Conservation (phyloP, 202 grass and related monocot genomes). For the Tripidium arundinaceum region DNA sequence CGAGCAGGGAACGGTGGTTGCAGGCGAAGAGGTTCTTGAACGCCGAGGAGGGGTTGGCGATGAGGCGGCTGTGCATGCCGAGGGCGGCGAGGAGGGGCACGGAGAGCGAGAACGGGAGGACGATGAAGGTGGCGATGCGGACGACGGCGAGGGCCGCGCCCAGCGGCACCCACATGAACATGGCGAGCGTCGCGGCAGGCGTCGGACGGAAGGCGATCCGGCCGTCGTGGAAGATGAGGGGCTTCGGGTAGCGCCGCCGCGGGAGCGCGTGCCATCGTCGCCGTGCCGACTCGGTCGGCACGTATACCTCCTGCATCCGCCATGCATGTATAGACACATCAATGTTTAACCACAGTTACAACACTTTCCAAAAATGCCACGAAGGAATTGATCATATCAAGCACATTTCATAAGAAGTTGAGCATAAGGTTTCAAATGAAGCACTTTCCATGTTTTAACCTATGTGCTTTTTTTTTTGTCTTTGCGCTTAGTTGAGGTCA, state of each 20-base stretch:
- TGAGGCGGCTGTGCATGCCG: conserved; percentile 51
- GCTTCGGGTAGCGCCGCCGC: conserved; percentile 46
- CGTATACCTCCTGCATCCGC: conserved; percentile 52
- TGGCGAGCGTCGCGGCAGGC: conserved; percentile 42
- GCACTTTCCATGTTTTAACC: neutral
- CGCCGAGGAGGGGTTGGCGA: neutral
- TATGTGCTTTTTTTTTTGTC: no score
- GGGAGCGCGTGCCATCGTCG: conserved; percentile 45
- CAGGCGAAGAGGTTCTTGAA: conserved; percentile 43
- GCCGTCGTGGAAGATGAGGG: conserved; percentile 85
- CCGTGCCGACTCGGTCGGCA: conserved; percentile 42
- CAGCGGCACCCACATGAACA: conserved; percentile 76
- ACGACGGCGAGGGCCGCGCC: conserved; percentile 30
- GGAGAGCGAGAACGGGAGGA: conserved; percentile 56
- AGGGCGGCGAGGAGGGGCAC: conserved; percentile 47
- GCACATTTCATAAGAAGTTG: no score
- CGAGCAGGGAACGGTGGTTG: conserved; percentile 87
- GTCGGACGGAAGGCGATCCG: conserved; percentile 68
- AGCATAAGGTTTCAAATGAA: neutral
- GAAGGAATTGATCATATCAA: no score
- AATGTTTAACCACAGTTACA: neutral
- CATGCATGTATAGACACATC: no score
- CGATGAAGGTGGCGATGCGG: conserved; percentile 37
- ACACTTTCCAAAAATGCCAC: neutral
- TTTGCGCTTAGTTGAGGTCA: no score